These are phyloP conservation scores for Tolypocladium tundrense DNA, from an alignment of 2,329 filamentous ascomycete genomes.

Conservation along the genomic window DNA sequence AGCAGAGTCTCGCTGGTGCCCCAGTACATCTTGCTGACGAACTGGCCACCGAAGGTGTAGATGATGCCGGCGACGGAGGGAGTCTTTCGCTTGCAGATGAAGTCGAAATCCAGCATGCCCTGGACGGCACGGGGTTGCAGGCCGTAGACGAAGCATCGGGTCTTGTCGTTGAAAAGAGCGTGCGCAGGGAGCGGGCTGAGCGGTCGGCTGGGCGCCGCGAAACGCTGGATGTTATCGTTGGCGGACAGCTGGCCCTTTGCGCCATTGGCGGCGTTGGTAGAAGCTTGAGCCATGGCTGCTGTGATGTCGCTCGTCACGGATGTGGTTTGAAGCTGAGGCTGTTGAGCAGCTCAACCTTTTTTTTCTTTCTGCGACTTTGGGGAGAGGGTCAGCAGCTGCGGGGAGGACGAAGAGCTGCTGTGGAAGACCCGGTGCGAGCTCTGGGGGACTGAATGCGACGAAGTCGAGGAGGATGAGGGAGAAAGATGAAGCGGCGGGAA, in stretches of 20 bases:
- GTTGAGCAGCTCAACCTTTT: not conserved
- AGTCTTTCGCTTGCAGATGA: slow-evolving; percentile 98
- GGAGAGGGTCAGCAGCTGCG: slow-evolving; percentile 13
- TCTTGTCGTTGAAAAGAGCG: slow-evolving; percentile 98
- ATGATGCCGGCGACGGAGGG: slow-evolving; percentile 98
- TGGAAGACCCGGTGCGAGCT: slow-evolving; percentile 1
- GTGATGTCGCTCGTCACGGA: slow-evolving; percentile 6
- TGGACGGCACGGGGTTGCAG: slow-evolving; percentile 90
- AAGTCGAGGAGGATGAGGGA: slow-evolving; percentile 6
- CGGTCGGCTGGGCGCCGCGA: slow-evolving; percentile 83
- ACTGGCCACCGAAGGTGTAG: slow-evolving; percentile 99
- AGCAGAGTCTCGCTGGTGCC: slow-evolving; percentile 98
- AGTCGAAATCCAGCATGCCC: slow-evolving; percentile 98
- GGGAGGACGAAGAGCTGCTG: slow-evolving; percentile 1
- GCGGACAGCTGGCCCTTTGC: slow-evolving; percentile 52
- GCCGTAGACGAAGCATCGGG: slow-evolving; percentile 99
- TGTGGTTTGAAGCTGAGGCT: not conserved
- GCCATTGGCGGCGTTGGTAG: slow-evolving; percentile 39
- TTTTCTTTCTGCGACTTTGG: slow-evolving; percentile 9
- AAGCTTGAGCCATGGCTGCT: slow-evolving; percentile 39
- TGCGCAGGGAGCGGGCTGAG: slow-evolving; percentile 80
- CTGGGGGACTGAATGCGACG: not conserved
- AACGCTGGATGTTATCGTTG: slow-evolving; percentile 98
- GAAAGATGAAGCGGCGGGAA: slow-evolving; percentile 4
- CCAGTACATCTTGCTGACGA: slow-evolving; percentile 99